Percentiles rank a stretch among this genome's conserved stretches.
These are phyloP conservation scores for Cadophora malorum DNA, from an alignment of 2,329 filamentous ascomycete genomes.

Conservation along the genomic window DNA sequence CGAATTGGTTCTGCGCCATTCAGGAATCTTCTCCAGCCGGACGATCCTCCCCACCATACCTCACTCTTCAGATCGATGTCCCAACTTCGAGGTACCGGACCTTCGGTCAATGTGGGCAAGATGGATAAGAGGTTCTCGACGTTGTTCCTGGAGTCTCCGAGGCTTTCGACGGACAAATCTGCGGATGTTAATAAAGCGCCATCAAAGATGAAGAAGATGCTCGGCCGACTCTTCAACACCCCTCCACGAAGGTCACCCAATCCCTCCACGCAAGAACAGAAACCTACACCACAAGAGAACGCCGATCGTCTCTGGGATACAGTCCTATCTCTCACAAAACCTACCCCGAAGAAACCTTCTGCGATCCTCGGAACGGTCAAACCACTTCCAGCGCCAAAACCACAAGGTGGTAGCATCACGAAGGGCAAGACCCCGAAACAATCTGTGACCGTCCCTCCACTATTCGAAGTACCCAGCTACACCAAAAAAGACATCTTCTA, in stretches of 20 bases:
- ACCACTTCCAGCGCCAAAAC: neutral
- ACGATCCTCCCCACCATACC: neutral
- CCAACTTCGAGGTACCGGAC: constrained; percentile 3
- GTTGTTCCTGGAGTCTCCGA: constrained; percentile 13
- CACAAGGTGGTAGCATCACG: neutral
- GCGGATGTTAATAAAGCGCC: neutral
- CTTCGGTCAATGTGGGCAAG: neutral
- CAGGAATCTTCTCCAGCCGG: neutral
- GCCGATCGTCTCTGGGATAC: constrained; percentile 6
- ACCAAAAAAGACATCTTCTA: constrained; percentile 16
- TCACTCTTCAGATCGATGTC: neutral
- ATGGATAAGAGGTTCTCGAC: constrained; percentile 23
- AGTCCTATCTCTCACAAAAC: neutral
- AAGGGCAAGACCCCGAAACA: neutral
- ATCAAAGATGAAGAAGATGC: constrained; percentile 15
- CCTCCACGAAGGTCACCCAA: neutral
- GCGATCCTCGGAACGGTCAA: neutral
- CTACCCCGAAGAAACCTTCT: neutral
- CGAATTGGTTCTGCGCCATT: neutral
- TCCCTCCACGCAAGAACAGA: neutral
- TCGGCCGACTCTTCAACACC: neutral
- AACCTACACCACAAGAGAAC: neutral
- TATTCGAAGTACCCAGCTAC: constrained; percentile 11
- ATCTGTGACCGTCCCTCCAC: neutral
- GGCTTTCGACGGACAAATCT: neutral